These are phyloP conservation scores for Diddensiella transvaalensis DNA, from an alignment of 805 yeast genomes.

Conservation along the genomic window DNA sequence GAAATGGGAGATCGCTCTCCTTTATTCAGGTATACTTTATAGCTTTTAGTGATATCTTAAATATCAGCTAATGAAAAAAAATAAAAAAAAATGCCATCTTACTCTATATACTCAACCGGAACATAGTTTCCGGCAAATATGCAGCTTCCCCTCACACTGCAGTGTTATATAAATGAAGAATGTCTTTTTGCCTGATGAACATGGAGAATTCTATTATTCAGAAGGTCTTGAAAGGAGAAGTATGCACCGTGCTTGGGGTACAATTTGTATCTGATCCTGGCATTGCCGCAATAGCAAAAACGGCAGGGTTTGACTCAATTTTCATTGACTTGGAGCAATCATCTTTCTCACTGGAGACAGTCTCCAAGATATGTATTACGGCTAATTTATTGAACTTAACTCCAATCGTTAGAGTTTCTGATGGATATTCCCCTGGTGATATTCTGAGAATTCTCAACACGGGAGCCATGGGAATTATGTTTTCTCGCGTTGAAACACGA, in stretches of 20 bases:
- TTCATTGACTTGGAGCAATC: neutral
- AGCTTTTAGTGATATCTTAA: too few relatives aligned
- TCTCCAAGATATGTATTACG: neutral
- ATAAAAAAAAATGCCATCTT: too few relatives aligned
- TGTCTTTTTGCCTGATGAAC: too few relatives aligned
- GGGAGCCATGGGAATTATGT: neutral
- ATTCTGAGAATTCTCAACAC: neutral
- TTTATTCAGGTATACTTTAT: neutral
- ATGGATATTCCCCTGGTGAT: neutral
- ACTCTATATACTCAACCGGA: too few relatives aligned
- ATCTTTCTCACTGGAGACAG: neutral
- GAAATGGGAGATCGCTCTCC: neutral
- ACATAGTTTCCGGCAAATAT: too few relatives aligned
- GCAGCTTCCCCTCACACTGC: too few relatives aligned
- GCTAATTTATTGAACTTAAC: neutral
- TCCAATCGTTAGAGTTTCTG: neutral
- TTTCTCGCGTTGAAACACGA: neutral
- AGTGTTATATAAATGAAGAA: too few relatives aligned
- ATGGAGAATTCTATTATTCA: neutral
- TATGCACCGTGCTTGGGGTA: neutral
- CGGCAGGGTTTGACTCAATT: neutral
- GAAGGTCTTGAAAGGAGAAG: neutral
- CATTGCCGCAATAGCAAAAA: neutral
- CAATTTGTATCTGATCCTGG: neutral
- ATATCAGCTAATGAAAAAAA: too few relatives aligned